Evolutionary conservation across 257 asterid genomes (phyloP).

Genomic region (Nicotiana sylvestris): DNA sequence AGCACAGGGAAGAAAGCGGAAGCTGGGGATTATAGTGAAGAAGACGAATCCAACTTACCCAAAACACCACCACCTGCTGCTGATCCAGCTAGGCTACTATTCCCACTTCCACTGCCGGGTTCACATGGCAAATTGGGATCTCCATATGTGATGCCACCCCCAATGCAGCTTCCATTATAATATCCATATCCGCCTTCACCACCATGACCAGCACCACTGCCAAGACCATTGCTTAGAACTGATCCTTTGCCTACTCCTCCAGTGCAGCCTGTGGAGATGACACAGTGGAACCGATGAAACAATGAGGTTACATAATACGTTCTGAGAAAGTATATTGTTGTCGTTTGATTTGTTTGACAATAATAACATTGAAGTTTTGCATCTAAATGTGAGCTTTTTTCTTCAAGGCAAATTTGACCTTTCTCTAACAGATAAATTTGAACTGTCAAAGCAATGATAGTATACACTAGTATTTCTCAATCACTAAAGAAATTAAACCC

Average conservation of each 20-base stretch:
- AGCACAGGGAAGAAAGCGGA: background rate
- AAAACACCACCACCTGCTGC: slow-evolving; percentile 92
- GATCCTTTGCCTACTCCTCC: slow-evolving; percentile 88
- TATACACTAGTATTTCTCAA: slow-evolving; percentile 7
- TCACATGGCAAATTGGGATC: slow-evolving; percentile 83
- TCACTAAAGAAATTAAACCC: background rate
- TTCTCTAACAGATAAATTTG: background rate
- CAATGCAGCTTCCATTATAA: slow-evolving; percentile 61
- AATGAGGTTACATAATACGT: background rate
- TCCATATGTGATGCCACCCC: slow-evolving; percentile 87
- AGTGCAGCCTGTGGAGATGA: slow-evolving; percentile 64
- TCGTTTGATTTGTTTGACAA: background rate
- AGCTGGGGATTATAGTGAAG: background rate
- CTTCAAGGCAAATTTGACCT: background rate
- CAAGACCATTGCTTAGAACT: slow-evolving; percentile 54
- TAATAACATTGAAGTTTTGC: background rate
- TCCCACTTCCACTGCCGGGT: slow-evolving; percentile 98
- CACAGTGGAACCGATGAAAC: background rate
- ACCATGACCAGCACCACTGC: slow-evolving; percentile 98
- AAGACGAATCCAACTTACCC: slow-evolving; percentile 46
- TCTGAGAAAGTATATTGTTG: background rate
- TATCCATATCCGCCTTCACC: slow-evolving; percentile 94
- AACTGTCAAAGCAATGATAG: background rate
- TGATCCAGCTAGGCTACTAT: slow-evolving; percentile 65
- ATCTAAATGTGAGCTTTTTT: background rate